Evolutionary conservation across 163 green algal genomes (phyloP), one percentile per base, ranked within the genome.

Genomic region (Dunaliella salina): DNA sequence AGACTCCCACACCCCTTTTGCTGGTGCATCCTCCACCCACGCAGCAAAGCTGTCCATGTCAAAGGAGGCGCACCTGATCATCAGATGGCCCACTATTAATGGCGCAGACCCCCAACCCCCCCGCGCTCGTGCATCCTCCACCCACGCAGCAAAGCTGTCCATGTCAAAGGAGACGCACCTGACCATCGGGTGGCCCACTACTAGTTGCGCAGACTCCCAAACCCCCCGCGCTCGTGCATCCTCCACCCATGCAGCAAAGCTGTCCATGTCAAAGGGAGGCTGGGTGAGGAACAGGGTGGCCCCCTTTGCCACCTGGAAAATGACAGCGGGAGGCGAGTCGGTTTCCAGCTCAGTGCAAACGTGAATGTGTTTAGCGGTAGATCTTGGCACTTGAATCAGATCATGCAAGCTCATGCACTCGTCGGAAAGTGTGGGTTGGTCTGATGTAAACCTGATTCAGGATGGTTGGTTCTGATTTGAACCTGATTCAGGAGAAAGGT

Each of bases 201-300:
- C 50, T 22, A 88, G 71, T 35, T 20, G 46, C 1, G 82, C 86
- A 33, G n/a, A 72, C 26, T 81, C 34, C 29, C 80, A 85, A n/a
- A 94, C 35, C 13, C 87, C 90, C 4, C 85, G 82, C 0, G 32
- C n/a, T 24, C 91, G 69, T 12, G 89, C 89, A 29, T 93, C 87
- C 5, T 88, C 85, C 80, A 94, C 87, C 95, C 95, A 98, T 0
- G 25, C 3, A 67, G 91, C 87, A 83, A 94, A 95, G 1, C 81
- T 84, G 1, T 63, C n/a, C 92, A 91, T 94, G 30, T 95, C 87
- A 57, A 98, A 86, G 0, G 94, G 94, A 20, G 95, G 95, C 91
- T 98, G 95, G 0, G 95, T 98, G 24, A 98, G 80, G 1, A 98
- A 83, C 25, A 93, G 91, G 57, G 92, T 85, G n/a, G 95, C 95